Evolutionary conservation across 1,139 yeast genomes (phyloP), one percentile per base, ranked within the genome.

Genomic region (Blastobotrys elegans): DNA sequence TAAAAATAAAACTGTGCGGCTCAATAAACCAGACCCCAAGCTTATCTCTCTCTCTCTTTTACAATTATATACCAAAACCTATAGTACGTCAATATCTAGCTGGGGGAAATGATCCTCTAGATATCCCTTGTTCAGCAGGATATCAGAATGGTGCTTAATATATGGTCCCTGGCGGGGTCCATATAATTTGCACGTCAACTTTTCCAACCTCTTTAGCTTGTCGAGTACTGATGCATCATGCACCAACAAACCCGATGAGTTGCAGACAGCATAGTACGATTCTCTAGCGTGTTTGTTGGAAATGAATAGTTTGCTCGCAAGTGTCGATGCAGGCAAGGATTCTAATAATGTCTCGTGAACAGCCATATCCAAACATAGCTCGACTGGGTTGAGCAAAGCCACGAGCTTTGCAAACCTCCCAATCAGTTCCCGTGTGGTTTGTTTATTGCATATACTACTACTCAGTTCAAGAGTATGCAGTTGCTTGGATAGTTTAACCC

Each of bases 111-210:
- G 24, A n/a, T 34, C 13, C 16, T 17, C 26, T 14, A 34, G 24
- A 18, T 20, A 34, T 4, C 18, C 22, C 13, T n/a, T 16, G 26
- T 34, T 34, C n/a, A 34, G 26, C n/a, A 17, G 21, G 21, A 20
- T 34, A 18, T 34, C 38, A 3, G 16, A 20, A 3, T 18, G 26
- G 13, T 20, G 13, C 26, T 34, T 24, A n/a, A 34, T 24, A 18
- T 34, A 34, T 14, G 21, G 38, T 13, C 38, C 38, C 26, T 34
- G 38, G 2, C 38, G 24, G 3, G 38, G 38, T 17, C 24, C 38
- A 14, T 34, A 34, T 18, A 34, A n/a, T 34, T 34, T 22, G 16
- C 16, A 14, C 24, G 10, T 34, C 24, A 34, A 5, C 3, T 18
- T 34, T 2, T 10, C 8, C 27, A 24, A 10, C 10, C 10, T 24